phyloP scores from a whole-genome alignment of 2,329 filamentous ascomycete species.

The Fusarium proliferatum region DNA sequence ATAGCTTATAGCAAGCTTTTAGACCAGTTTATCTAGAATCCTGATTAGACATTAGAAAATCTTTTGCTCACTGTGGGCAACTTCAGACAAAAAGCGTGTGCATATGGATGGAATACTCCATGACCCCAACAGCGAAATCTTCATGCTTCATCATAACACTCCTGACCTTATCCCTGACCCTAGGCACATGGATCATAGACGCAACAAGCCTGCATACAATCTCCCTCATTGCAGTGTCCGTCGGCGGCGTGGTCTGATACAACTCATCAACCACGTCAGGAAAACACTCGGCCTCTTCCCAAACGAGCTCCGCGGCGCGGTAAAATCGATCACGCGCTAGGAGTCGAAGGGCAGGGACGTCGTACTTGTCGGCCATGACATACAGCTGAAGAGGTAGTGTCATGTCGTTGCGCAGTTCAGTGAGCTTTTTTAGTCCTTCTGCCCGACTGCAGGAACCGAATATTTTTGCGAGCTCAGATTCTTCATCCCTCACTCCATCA shows the following conservation, averaged over 20 bases:
- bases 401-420: conserved; percentile 2
- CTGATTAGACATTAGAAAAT: too few species aligned
- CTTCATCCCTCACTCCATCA: background rate
- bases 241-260: conserved; percentile 3
- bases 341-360: conserved; percentile 47
- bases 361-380: conserved; percentile 52
- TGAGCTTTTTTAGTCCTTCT: background rate
- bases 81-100: background rate
- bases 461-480: background rate
- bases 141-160: conserved; percentile 19
- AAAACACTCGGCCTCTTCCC: conserved; percentile 11
- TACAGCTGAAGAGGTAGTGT: conserved; percentile 45
- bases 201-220: conserved; percentile 30
- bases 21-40: too few species aligned
- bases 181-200: background rate
- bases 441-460: background rate
- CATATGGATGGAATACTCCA: conserved; percentile 17
- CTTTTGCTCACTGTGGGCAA: too few species aligned
- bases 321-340: conserved; percentile 48
- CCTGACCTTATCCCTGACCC: conserved; percentile 4
- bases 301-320: conserved; percentile 26
- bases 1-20: too few species aligned
- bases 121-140: conserved; percentile 20
- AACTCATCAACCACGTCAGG: conserved; percentile 23
- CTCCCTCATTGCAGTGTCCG: conserved; percentile 15